A percentile compares a stretch with the other conserved stretches of the same genome.
phyloP scores from a whole-genome alignment of 371 early-diverging fungal species.

The Capniomyces stellatus region DNA sequence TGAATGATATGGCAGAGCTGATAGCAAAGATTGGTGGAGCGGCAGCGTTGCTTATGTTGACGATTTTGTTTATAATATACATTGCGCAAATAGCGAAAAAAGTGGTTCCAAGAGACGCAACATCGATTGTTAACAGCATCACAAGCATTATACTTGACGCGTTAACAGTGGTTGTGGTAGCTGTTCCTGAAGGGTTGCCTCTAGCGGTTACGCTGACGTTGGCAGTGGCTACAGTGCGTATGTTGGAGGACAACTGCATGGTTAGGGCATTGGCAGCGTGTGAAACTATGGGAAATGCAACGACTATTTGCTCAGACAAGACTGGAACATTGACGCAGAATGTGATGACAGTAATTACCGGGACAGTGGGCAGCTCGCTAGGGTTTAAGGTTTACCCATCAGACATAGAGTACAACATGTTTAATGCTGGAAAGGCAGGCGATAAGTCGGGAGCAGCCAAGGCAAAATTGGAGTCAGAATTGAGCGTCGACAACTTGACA shows the following conservation, averaged over 20 bases:
- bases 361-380: constrained; percentile 34
- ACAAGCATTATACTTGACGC: constrained; percentile 61
- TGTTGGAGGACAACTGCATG: constrained; percentile 85
- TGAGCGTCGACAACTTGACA: not conserved
- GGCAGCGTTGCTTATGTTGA: constrained; percentile 60
- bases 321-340: constrained; percentile 94
- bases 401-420: constrained; percentile 18
- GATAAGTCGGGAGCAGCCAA: not conserved
- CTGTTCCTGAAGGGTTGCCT: constrained; percentile 95
- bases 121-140: constrained; percentile 36
- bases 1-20: constrained; percentile 65
- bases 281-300: constrained; percentile 97
- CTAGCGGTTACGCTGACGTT: constrained; percentile 92
- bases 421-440: no score
- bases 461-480: not conserved
- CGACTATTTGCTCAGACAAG: constrained; percentile 93
- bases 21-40: constrained; percentile 84
- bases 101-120: constrained; percentile 26
- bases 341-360: constrained; percentile 84
- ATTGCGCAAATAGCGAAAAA: constrained; percentile 39
- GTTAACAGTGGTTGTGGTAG: constrained; percentile 85
- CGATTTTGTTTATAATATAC: constrained; percentile 62
- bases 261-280: constrained; percentile 87
- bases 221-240: constrained; percentile 85
- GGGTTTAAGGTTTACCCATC: constrained; percentile 26